A percentile compares a stretch with the other conserved stretches of the same genome.
These are phyloP conservation scores for Schoenoplectus tabernaemontani DNA, from an alignment of 202 grass and related monocot genomes.

Conservation along the genomic window DNA sequence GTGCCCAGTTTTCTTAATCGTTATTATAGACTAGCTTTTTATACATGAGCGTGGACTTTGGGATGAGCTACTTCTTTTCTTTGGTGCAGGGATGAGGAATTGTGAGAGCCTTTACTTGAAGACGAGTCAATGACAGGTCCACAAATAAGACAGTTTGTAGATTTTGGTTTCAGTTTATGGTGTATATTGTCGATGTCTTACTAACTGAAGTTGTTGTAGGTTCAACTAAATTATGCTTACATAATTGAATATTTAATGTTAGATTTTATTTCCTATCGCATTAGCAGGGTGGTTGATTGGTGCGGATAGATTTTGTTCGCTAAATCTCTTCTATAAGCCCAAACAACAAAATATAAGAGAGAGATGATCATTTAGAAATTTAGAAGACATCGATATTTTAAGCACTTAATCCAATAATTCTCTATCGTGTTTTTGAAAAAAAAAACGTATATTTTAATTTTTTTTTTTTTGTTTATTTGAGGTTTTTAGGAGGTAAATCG, in stretches of 20 bases:
- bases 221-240: background rate
- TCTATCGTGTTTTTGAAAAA: background rate
- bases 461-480: background rate
- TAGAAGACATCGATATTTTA: background rate
- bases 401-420: background rate
- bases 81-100: background rate
- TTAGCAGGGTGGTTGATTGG: background rate
- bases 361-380: background rate
- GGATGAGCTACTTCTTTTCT: background rate
- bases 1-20: background rate
- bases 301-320: background rate
- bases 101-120: background rate
- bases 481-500: background rate
- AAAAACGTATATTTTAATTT: background rate
- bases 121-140: background rate
- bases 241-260: background rate
- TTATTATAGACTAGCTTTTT: background rate
- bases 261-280: background rate
- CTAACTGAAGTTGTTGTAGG: constrained; percentile 12
- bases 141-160: constrained; percentile 13
- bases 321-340: background rate
- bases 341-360: background rate
- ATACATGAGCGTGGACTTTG: background rate
- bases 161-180: background rate
- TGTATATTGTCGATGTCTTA: constrained; percentile 5